Evolutionary conservation across 2,329 filamentous ascomycete species (phyloP).

Genomic region (Diaporthe citri): DNA sequence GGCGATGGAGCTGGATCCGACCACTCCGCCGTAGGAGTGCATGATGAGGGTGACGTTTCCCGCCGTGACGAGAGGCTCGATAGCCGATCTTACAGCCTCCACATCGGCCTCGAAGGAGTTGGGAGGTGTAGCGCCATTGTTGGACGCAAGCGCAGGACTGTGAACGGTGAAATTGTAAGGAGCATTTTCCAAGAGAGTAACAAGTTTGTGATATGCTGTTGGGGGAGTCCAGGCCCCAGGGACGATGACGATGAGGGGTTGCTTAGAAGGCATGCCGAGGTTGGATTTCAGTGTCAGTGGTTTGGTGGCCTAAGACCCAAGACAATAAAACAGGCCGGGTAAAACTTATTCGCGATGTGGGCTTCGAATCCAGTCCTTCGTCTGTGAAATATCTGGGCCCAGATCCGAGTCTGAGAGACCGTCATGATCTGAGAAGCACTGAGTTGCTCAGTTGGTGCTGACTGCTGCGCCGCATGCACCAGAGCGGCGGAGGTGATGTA

Average conservation of each 20-base stretch:
- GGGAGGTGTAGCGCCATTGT: slow-evolving; percentile 9
- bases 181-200: not conserved
- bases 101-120: slow-evolving; percentile 28
- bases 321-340: too few species aligned
- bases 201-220: slow-evolving; percentile 24
- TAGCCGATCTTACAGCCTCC: not conserved
- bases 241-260: slow-evolving; percentile 15
- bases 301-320: too few species aligned
- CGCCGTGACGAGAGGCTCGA: slow-evolving; percentile 17
- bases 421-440: not conserved
- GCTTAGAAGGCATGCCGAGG: not conserved
- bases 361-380: rapidly evolving
- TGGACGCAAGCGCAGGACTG: not conserved
- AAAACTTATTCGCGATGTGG: too few species aligned
- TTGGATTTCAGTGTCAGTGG: not conserved
- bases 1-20: slow-evolving; percentile 4
- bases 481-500: not conserved
- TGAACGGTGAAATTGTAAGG: slow-evolving; percentile 18
- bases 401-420: not conserved
- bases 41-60: not conserved
- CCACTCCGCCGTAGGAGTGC: slow-evolving; percentile 24
- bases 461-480: not conserved
- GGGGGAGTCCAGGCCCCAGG: slow-evolving; percentile 27
- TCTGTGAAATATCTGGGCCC: not conserved
- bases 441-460: not conserved